phyloP scores from a whole-genome alignment of 768 basidiomycete genomes.

The Lactarius akahatsu region DNA sequence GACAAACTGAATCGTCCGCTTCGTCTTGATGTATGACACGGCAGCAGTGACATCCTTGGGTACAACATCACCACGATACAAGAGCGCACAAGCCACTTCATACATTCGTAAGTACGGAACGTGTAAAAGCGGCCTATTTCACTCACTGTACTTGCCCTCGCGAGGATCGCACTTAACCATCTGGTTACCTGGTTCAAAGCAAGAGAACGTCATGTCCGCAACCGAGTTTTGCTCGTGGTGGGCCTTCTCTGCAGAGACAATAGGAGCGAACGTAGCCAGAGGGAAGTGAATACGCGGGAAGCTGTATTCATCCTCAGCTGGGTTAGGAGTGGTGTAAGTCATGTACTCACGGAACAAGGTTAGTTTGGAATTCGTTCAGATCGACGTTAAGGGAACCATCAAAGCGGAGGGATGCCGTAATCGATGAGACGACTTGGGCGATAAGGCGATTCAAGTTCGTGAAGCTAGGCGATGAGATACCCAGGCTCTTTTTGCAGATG shows the following conservation, averaged over 20 bases:
- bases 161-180: constrained; percentile 81
- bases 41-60: constrained; percentile 78
- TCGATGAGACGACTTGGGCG: constrained; percentile 57
- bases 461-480: constrained; percentile 57
- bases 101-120: not conserved
- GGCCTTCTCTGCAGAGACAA: constrained; percentile 62
- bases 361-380: constrained; percentile 71
- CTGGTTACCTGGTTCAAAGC: constrained; percentile 77
- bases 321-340: constrained; percentile 19
- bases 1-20: constrained; percentile 76
- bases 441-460: constrained; percentile 67
- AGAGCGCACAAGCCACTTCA: constrained; percentile 62
- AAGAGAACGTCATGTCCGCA: constrained; percentile 68
- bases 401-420: constrained; percentile 54
- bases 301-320: constrained; percentile 31
- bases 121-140: not conserved
- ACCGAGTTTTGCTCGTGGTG: constrained; percentile 71
- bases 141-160: constrained; percentile 73
- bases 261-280: constrained; percentile 63
- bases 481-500: constrained; percentile 58
- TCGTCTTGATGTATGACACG: constrained; percentile 72
- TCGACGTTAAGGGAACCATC: constrained; percentile 68
- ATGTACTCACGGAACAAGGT: constrained; percentile 53
- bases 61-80: constrained; percentile 76
- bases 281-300: constrained; percentile 72